Evolutionary conservation across 768 basidiomycete genomes (phyloP).

Genomic region (Hygrophoropsis aurantiaca): DNA sequence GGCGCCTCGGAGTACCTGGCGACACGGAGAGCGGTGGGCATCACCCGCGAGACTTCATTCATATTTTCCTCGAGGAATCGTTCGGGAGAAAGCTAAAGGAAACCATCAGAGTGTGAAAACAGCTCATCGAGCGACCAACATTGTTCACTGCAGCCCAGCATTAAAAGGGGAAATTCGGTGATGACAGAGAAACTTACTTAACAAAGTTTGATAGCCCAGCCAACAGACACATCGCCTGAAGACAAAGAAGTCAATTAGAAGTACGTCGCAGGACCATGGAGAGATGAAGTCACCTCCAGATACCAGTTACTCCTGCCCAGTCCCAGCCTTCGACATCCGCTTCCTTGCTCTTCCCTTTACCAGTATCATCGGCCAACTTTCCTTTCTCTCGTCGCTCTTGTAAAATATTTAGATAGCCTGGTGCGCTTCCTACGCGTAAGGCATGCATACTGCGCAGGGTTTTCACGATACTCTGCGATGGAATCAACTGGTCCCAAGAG

Average conservation of each 20-base stretch:
- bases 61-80: conserved; percentile 31
- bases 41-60: conserved; percentile 51
- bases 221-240: conserved; percentile 55
- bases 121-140: conserved; percentile 17
- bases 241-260: neutral
- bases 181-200: conserved; percentile 37
- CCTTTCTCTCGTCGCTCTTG: conserved; percentile 5
- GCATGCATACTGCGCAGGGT: conserved; percentile 34
- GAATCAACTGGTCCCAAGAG: neutral
- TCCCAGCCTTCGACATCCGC: conserved; percentile 47
- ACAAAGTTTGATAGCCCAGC: conserved; percentile 56
- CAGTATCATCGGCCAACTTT: conserved; percentile 2
- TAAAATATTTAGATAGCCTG: conserved; percentile 39
- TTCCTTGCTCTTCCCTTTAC: conserved; percentile 20
- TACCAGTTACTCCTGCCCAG: conserved; percentile 56
- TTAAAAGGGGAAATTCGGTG: neutral
- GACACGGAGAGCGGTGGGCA: conserved; percentile 50
- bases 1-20: conserved; percentile 34
- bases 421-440: conserved; percentile 39
- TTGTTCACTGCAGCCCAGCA: conserved; percentile 34
- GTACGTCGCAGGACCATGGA: too few species aligned
- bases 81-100: conserved; percentile 17
- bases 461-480: conserved; percentile 23
- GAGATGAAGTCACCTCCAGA: conserved; percentile 46
- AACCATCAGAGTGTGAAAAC: neutral